phyloP scores from a whole-genome alignment of 2,329 filamentous ascomycete genomes.

The Fusarium napiforme region DNA sequence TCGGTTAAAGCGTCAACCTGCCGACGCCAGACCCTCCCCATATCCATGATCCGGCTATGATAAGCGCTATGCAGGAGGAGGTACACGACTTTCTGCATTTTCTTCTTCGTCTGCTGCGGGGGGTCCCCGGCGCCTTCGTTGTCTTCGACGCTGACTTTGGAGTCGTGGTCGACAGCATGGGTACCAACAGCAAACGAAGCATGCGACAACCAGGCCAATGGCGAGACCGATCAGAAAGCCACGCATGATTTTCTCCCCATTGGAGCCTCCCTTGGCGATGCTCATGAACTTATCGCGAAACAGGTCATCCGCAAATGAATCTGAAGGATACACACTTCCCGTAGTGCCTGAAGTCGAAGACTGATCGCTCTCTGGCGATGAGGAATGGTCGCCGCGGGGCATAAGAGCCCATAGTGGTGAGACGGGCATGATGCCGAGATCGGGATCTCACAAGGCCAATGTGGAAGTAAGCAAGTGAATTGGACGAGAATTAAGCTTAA shows the following conservation, averaged over 20 bases:
- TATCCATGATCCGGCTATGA: not conserved
- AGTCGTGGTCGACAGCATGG: conserved; percentile 44
- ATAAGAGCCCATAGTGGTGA: conserved; percentile 21
- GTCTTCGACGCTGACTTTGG: conserved; percentile 31
- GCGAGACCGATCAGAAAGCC: conserved; percentile 50
- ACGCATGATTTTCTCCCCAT: conserved; percentile 48
- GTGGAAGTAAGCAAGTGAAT: not conserved
- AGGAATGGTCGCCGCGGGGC: conserved; percentile 40
- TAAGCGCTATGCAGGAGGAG: conserved; percentile 18
- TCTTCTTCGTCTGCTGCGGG: conserved; percentile 32
- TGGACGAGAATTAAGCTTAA: conserved; percentile 25
- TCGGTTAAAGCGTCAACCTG: not conserved
- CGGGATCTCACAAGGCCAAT: not conserved
- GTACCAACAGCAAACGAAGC: conserved; percentile 50
- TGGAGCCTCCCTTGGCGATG: conserved; percentile 46
- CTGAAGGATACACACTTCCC: conserved; percentile 19
- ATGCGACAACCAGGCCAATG: conserved; percentile 47
- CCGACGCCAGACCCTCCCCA: not conserved
- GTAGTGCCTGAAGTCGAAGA: conserved; percentile 26
- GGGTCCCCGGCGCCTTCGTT: conserved; percentile 30
- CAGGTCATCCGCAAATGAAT: conserved; percentile 41
- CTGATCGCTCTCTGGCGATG: conserved; percentile 33
- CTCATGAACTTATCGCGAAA: conserved; percentile 45
- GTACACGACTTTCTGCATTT: conserved; percentile 13
- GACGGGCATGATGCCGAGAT: conserved; percentile 22